Conservation (phyloP, 352 stramenopile genomes). For the Phytophthora pisi region DNA sequence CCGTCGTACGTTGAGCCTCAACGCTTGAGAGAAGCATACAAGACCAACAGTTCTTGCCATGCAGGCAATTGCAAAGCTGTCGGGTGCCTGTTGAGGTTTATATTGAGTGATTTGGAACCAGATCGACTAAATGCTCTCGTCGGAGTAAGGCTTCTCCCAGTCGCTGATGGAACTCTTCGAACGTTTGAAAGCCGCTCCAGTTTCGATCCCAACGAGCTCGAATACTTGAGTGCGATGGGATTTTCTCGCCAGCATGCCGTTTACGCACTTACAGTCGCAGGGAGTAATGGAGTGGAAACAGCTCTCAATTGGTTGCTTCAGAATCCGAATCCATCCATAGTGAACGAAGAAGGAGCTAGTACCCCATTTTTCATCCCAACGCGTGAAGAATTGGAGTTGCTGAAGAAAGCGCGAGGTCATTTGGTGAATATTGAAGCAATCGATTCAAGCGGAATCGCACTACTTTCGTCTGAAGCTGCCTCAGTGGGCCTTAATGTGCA, state of each 20-base stretch:
- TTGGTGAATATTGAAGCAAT: conserved; percentile 56
- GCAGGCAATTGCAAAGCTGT: conserved; percentile 42
- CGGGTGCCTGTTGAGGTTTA: conserved; percentile 50
- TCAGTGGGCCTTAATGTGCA: conserved; percentile 53
- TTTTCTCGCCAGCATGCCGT: conserved; percentile 60
- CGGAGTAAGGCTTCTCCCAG: conserved; percentile 60
- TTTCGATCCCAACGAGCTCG: conserved; percentile 40
- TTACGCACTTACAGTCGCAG: conserved; percentile 43
- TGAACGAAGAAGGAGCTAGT: conserved; percentile 21
- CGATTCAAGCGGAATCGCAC: conserved; percentile 22
- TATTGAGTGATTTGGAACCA: conserved; percentile 48
- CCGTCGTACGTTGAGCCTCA: conserved; percentile 45
- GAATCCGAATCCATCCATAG: conserved; percentile 49
- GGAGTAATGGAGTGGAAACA: conserved; percentile 46
- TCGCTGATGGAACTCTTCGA: conserved; percentile 56
- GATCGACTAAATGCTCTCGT: conserved; percentile 36
- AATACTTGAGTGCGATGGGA: conserved; percentile 68
- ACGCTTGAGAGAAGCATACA: conserved; percentile 48
- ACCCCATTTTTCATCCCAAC: conserved; percentile 53
- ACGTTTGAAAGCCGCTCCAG: conserved; percentile 37
- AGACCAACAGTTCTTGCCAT: conserved; percentile 45
- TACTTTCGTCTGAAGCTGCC: conserved; percentile 44
- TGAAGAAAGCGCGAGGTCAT: conserved; percentile 38
- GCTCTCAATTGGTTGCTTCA: conserved; percentile 74
- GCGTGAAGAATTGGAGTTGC: conserved; percentile 47